Base-by-base conservation (phyloP, 2,329 filamentous ascomycete species). In the Paecilomyces sp. region DNA sequence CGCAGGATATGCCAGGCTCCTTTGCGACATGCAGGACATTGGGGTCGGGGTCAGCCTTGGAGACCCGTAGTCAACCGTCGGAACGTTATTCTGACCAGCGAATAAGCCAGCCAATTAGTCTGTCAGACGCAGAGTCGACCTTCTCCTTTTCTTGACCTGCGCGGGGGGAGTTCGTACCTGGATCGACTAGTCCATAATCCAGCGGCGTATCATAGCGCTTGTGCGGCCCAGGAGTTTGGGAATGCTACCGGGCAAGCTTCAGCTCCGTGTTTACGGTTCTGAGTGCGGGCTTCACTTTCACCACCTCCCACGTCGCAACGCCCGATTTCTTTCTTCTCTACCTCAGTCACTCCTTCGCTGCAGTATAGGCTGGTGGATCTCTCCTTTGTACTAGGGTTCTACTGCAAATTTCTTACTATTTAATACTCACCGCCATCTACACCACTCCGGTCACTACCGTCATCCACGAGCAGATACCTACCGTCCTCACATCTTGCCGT, bases 331-430 rank as follows among this genome's bases (percentile, higher is more conserved):
- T 57, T 56, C 30, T 55, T 54, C 41, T 31, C 52, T 34, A 28
- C 58, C 51, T 51, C 54, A 60, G 62, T 64, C 62, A 57, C 58
- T 66, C 61, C 30, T 63, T 65, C 55, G 50, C 34, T 24, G 31
- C 24, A 28, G 33, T 33, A 54, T 8, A 6, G 13, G 30, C 30
- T 22, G 15, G 24, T 41, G 36, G 34, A 28, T 41, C 15, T 50
- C 56, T 33, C 54, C 11, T 25, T 30, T 47, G 41, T 47, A 47
- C 41, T 22, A 15, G 41, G n/a, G 24, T 53, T 53, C 51, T 53
- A 18, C 41, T n/a, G 51, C 51, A n/a, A 15, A 25, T 53, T 53
- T 53, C 51, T 53, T 30, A 30, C 5, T 8, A 13, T 53, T 25
- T 3, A 53, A 25, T 30, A 24, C 28, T 53, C 9, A 25, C 24